These are phyloP conservation scores for Coleophoma eucalyptorum DNA, from an alignment of 2,329 filamentous ascomycete genomes.

Conservation along the genomic window DNA sequence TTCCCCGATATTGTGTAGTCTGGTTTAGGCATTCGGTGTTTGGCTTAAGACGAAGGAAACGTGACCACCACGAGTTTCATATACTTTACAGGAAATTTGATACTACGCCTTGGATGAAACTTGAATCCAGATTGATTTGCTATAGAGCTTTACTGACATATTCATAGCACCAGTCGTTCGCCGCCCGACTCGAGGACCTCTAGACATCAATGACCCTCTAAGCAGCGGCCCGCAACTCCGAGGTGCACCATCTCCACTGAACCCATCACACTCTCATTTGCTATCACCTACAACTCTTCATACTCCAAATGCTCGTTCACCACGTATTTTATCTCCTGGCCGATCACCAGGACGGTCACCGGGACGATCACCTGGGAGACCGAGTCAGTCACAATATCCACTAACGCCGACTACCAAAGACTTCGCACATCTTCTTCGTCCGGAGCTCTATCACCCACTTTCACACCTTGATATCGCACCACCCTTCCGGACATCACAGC, in stretches of 20 bases:
- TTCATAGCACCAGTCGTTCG: constrained; percentile 38
- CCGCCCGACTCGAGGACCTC: constrained; percentile 72
- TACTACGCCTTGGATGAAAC: too few species aligned
- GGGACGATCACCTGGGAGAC: constrained; percentile 18
- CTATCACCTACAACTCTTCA: constrained; percentile 7
- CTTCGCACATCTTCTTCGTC: constrained; percentile 75
- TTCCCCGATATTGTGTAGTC: neutral
- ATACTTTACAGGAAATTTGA: too few species aligned
- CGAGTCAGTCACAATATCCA: constrained; percentile 21
- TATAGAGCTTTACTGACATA: too few species aligned
- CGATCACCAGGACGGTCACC: neutral
- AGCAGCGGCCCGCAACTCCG: neutral
- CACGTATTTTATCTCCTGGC: neutral
- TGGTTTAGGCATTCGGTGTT: too few species aligned
- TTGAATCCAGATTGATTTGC: too few species aligned
- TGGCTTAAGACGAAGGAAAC: too few species aligned
- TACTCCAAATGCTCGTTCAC: neutral
- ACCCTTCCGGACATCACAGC: constrained; percentile 66
- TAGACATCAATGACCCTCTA: constrained; percentile 61
- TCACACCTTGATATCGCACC: constrained; percentile 56
- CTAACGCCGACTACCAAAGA: constrained; percentile 53
- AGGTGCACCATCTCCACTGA: constrained; percentile 4
- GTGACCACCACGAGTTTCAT: too few species aligned
- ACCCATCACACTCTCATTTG: constrained; percentile 8
- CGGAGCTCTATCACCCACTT: constrained; percentile 80